Evolutionary conservation across 2,329 filamentous ascomycete genomes (phyloP), one percentile per base, ranked within the genome.

Genomic region (Sporothrix euskadiensis): DNA sequence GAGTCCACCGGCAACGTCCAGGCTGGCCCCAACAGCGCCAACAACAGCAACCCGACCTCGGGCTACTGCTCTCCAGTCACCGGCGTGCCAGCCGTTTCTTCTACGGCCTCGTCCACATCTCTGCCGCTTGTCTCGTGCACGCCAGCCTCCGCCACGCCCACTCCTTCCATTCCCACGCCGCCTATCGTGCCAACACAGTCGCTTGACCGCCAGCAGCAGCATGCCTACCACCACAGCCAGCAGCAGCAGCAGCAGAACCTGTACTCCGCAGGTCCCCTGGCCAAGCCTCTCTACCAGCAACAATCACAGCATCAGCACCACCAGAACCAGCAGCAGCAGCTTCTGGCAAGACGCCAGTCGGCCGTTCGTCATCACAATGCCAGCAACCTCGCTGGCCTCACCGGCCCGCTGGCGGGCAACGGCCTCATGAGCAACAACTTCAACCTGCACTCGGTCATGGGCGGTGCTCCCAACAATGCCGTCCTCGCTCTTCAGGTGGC

Each of bases 1-100:
- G 87, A 89, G 77, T 83, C 85, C 26, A 85, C 83, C 14, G 84
- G 84, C 77, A 89, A 88, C 79, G 81, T 83, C 65, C 87, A 88
- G 78, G 78, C 73, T 19, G 26, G 56, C 19, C 26, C 30, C 71
- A 73, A 32, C 65, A 70, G n/a, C 35, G 26, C 32, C 73, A 73
- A 54, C 70, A 66, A 22, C 72, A 74, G 52, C 69, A 61, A 83
- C 47, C 82, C 84, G 63, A 74, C 82, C 41, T 82, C 84, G 56
- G 76, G 83, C 84, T 80, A 83, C 81, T 76, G 83, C 80, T 76
- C 81, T 80, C 68, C 81, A 82, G 73, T 80, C 81, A 75, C 52
- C 16, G 65, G 30, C 26, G 54, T 71, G 12, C 47, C 72, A 41
- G 57, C 72, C 26, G 30, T 74, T 57, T 44, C 74, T 8, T 69